Conservation (phyloP, 2,329 filamentous ascomycete genomes). For the Fusarium sp. region DNA sequence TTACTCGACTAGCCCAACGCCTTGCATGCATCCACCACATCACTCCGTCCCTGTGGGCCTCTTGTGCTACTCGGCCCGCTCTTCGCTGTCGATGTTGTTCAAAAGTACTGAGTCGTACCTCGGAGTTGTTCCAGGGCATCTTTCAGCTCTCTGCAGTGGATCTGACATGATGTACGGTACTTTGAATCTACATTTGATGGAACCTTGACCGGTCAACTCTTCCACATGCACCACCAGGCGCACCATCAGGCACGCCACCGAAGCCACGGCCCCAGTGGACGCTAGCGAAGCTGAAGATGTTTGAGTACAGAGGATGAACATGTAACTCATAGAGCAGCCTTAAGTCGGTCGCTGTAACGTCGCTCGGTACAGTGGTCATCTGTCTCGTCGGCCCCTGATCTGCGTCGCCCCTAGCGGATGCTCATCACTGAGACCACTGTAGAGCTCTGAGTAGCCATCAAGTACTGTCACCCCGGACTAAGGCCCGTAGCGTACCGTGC, state of each 20-base stretch:
- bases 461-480: slow-evolving; percentile 36
- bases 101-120: slow-evolving; percentile 19
- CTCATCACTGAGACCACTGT: background rate
- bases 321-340: background rate
- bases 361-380: background rate
- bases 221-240: slow-evolving; percentile 32
- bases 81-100: slow-evolving; percentile 9
- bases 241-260: slow-evolving; percentile 45
- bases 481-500: slow-evolving; percentile 38
- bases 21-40: slow-evolving; percentile 45
- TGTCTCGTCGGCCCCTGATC: background rate
- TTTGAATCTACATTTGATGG: slow-evolving; percentile 11
- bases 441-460: slow-evolving; percentile 13
- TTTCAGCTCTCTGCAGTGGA: slow-evolving; percentile 11
- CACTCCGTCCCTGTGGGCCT: slow-evolving; percentile 39
- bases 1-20: slow-evolving; percentile 45
- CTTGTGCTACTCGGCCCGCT: slow-evolving; percentile 29
- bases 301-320: slow-evolving; percentile 23
- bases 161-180: slow-evolving; percentile 13
- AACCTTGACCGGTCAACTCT: slow-evolving; percentile 31
- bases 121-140: slow-evolving; percentile 2
- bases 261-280: slow-evolving; percentile 43
- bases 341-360: background rate
- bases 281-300: slow-evolving; percentile 37
- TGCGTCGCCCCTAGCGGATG: background rate